Evolutionary conservation across 176 grass and related monocot species (phyloP).

Genomic region (Musa beccarii): DNA sequence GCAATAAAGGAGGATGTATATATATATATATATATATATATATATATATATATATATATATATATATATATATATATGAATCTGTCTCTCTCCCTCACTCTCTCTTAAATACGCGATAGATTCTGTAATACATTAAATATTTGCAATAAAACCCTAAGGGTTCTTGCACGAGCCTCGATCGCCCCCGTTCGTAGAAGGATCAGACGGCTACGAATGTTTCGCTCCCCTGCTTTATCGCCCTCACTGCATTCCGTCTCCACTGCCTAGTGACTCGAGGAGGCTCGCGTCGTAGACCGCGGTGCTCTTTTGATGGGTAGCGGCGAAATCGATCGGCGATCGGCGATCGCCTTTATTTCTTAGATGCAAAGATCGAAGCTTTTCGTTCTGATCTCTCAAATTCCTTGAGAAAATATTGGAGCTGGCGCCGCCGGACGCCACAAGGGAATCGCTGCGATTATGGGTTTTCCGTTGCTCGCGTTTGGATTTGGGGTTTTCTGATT

Average conservation of each 20-base stretch:
- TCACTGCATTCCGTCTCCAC: not conserved
- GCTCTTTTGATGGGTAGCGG: not conserved
- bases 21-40: too few relatives aligned
- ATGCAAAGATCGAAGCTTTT: not conserved
- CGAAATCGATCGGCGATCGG: not conserved
- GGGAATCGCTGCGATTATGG: not conserved
- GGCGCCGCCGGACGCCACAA: not conserved
- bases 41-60: too few relatives aligned
- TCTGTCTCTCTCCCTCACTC: too few relatives aligned
- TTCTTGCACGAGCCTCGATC: not conserved
- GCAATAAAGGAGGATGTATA: too few relatives aligned
- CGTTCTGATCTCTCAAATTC: not conserved
- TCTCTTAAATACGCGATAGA: not conserved
- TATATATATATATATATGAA: not conserved
- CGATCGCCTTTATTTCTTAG: not conserved
- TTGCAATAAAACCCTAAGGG: constrained; percentile 16
- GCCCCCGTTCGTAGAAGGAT: not conserved
- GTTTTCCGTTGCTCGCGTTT: not conserved
- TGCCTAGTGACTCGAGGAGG: too few relatives aligned
- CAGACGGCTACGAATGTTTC: not conserved
- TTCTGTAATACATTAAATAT: not conserved
- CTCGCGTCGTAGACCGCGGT: not conserved
- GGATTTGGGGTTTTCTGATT: not conserved
- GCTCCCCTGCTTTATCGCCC: not conserved
- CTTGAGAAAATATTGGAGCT: not conserved